These are phyloP conservation scores for Boletus vermiculosoides DNA, from an alignment of 768 basidiomycete genomes.

Conservation along the genomic window DNA sequence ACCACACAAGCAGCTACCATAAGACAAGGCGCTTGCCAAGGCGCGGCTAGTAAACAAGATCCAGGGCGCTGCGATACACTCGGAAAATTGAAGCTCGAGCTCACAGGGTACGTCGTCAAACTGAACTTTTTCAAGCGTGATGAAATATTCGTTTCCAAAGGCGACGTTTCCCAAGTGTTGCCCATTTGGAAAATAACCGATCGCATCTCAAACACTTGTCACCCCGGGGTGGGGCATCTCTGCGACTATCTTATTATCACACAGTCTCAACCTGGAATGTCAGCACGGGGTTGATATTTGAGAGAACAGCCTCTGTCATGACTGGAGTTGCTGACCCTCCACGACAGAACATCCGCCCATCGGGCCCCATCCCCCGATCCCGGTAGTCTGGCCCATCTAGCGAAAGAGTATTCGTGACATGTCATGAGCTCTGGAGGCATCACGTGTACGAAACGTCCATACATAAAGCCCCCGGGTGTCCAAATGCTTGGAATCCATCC, in stretches of 20 bases:
- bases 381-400: not conserved
- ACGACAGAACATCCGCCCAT: not conserved
- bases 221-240: not conserved
- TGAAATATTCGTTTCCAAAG: no score
- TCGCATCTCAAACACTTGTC: not conserved
- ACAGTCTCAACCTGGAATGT: not conserved
- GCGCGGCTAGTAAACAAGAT: not conserved
- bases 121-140: not conserved
- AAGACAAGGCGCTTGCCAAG: not conserved
- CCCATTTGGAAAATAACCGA: not conserved
- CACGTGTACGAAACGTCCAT: slow-evolving; percentile 14
- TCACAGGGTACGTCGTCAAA: not conserved
- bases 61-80: not conserved
- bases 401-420: not conserved
- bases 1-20: not conserved
- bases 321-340: not conserved
- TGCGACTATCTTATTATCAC: not conserved
- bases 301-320: not conserved
- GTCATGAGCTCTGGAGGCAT: slow-evolving; percentile 1
- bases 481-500: not conserved
- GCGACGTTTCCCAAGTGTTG: not conserved
- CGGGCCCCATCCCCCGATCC: not conserved
- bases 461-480: slow-evolving; percentile 9
- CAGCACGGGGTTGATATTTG: not conserved
- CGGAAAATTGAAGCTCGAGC: not conserved